A percentile compares a stretch with the other conserved stretches of the same genome.
These are phyloP conservation scores for Claviceps maximensis DNA, from an alignment of 2,329 filamentous ascomycete species.

Conservation along the genomic window DNA sequence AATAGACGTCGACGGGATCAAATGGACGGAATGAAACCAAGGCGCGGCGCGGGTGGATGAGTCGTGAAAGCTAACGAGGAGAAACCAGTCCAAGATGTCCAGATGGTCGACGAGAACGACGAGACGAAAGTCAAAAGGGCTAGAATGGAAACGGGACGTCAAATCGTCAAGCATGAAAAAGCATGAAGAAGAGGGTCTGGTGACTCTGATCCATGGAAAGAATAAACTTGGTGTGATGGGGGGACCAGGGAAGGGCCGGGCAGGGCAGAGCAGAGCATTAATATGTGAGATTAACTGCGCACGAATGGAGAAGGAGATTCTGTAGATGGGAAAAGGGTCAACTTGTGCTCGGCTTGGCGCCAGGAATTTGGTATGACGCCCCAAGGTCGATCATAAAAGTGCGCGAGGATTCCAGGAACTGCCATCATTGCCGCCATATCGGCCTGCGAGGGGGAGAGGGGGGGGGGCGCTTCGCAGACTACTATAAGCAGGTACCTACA, in stretches of 20 bases:
- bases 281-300: not conserved
- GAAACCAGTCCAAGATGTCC: not conserved
- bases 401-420: not conserved
- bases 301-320: not conserved
- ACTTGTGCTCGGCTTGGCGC: not conserved
- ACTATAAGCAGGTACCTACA: too few species aligned
- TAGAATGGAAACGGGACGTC: not conserved
- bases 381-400: not conserved
- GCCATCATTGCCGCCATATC: not conserved
- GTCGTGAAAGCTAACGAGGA: not conserved
- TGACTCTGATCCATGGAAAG: not conserved
- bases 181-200: not conserved
- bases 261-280: not conserved
- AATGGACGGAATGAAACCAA: too few species aligned
- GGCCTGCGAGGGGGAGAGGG: not conserved
- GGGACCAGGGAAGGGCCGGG: too few species aligned
- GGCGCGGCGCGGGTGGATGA: not conserved
- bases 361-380: not conserved
- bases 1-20: not conserved
- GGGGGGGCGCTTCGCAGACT: too few species aligned
- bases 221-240: not conserved
- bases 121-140: not conserved
- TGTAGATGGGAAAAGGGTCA: not conserved
- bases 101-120: not conserved
- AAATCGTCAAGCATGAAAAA: not conserved